phyloP scores from a whole-genome alignment of 257 asterid species.

The Rubia yunnanensis region DNA sequence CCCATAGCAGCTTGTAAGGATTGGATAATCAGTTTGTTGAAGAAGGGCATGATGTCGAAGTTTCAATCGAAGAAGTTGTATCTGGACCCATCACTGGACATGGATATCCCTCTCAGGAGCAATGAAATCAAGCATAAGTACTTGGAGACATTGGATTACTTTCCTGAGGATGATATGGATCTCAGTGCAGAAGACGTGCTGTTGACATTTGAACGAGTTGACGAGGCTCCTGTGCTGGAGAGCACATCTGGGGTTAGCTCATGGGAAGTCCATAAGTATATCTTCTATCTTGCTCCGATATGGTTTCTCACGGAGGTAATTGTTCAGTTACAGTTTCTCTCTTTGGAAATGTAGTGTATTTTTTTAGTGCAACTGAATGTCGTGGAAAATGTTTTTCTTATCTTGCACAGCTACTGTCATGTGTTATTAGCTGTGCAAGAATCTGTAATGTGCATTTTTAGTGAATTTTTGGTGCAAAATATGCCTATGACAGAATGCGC shows the following conservation, averaged over 20 bases:
- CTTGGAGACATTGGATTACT: slow-evolving; percentile 31
- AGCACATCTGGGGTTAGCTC: slow-evolving; percentile 26
- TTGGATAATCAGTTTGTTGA: slow-evolving; percentile 29
- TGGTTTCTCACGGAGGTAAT: slow-evolving; percentile 78
- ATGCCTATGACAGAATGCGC: too few relatives aligned
- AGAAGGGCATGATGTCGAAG: slow-evolving; percentile 23
- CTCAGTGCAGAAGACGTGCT: slow-evolving; percentile 41
- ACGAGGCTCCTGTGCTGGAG: slow-evolving; percentile 28
- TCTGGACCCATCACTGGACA: slow-evolving; percentile 20
- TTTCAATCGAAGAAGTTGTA: slow-evolving; percentile 18
- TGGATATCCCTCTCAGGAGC: slow-evolving; percentile 26
- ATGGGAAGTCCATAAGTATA: slow-evolving; percentile 33
- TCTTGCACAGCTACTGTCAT: neutral
- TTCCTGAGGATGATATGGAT: slow-evolving; percentile 30
- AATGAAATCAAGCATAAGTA: slow-evolving; percentile 25
- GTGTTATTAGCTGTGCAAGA: neutral
- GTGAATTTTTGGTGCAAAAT: too few relatives aligned
- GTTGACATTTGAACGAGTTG: slow-evolving; percentile 27
- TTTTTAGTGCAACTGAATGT: neutral
- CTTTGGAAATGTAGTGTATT: neutral
- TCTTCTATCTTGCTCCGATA: slow-evolving; percentile 61
- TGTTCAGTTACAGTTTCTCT: slow-evolving; percentile 1
- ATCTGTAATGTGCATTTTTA: neutral
- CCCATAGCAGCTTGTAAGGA: slow-evolving; percentile 65
- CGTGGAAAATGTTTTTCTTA: neutral